These are phyloP conservation scores for Serendipita vermifera DNA, from an alignment of 768 basidiomycete genomes.

Conservation along the genomic window DNA sequence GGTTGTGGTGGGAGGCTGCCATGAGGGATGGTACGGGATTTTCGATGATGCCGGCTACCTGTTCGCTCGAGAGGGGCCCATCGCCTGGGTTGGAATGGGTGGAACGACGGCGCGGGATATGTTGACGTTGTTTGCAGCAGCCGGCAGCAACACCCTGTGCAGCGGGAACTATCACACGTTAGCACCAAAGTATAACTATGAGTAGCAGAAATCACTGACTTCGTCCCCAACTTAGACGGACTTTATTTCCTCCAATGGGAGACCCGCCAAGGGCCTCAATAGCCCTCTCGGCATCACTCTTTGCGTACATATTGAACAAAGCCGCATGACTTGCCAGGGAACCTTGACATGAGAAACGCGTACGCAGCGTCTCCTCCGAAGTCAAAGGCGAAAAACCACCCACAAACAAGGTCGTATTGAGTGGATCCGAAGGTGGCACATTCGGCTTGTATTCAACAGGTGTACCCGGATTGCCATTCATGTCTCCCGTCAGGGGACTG, in stretches of 20 bases:
- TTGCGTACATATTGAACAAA: constrained; percentile 91
- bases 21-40: background rate
- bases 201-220: constrained; percentile 50
- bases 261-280: constrained; percentile 98
- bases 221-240: constrained; percentile 85
- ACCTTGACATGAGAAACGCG: constrained; percentile 92
- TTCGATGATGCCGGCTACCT: background rate
- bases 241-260: constrained; percentile 82
- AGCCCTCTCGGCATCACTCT: constrained; percentile 80
- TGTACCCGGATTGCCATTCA: background rate
- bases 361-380: constrained; percentile 79
- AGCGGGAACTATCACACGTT: background rate
- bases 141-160: background rate
- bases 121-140: background rate
- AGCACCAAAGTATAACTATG: background rate
- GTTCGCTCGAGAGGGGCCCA: constrained; percentile 3
- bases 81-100: too few relatives aligned
- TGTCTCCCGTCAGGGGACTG: background rate
- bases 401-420: constrained; percentile 92
- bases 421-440: constrained; percentile 81
- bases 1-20: too few relatives aligned
- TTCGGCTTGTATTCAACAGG: too few relatives aligned
- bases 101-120: too few relatives aligned
- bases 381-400: constrained; percentile 85
- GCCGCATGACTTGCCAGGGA: constrained; percentile 91